phyloP scores from a whole-genome alignment of 805 yeast species.

The Teunomyces tritomae region DNA sequence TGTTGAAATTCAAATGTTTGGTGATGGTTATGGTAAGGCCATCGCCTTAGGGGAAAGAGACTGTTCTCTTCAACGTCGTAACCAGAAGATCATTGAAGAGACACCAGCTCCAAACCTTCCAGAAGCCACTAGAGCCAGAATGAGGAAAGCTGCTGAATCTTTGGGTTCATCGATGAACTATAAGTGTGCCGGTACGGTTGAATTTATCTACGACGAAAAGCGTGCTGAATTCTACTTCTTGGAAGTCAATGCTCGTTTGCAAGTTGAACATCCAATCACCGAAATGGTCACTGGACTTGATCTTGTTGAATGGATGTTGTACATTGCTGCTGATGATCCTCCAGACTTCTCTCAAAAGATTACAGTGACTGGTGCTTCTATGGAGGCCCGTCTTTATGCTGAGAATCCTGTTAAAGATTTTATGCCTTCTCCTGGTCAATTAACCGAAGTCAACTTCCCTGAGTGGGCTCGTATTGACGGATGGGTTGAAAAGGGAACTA shows the following conservation, averaged over 20 bases:
- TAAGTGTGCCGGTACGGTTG: slow-evolving; percentile 97
- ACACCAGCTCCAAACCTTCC: slow-evolving; percentile 97
- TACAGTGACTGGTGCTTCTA: slow-evolving; percentile 77
- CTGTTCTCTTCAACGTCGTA: slow-evolving; percentile 95
- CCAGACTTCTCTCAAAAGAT: slow-evolving; percentile 69
- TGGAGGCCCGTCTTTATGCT: slow-evolving; percentile 96
- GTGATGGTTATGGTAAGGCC: slow-evolving; percentile 92
- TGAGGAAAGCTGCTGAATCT: slow-evolving; percentile 83
- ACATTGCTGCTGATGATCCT: slow-evolving; percentile 84
- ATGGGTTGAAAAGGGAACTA: slow-evolving; percentile 90
- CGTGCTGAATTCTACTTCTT: slow-evolving; percentile 90
- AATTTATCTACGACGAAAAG: slow-evolving; percentile 83
- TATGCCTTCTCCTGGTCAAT: slow-evolving; percentile 94
- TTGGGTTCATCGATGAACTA: slow-evolving; percentile 81
- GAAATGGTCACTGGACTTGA: slow-evolving; percentile 94
- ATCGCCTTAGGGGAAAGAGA: slow-evolving; percentile 96
- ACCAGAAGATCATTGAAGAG: slow-evolving; percentile 94
- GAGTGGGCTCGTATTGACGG: slow-evolving; percentile 90
- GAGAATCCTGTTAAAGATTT: slow-evolving; percentile 96
- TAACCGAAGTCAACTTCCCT: slow-evolving; percentile 84
- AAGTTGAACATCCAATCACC: slow-evolving; percentile 97
- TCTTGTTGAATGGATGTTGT: slow-evolving; percentile 95
- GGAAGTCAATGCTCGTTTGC: slow-evolving; percentile 95
- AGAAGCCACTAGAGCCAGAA: slow-evolving; percentile 64
- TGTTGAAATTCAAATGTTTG: slow-evolving; percentile 94